phyloP scores from a whole-genome alignment of 169 alveolate genomes.

The Cryptosporidium parvum region DNA sequence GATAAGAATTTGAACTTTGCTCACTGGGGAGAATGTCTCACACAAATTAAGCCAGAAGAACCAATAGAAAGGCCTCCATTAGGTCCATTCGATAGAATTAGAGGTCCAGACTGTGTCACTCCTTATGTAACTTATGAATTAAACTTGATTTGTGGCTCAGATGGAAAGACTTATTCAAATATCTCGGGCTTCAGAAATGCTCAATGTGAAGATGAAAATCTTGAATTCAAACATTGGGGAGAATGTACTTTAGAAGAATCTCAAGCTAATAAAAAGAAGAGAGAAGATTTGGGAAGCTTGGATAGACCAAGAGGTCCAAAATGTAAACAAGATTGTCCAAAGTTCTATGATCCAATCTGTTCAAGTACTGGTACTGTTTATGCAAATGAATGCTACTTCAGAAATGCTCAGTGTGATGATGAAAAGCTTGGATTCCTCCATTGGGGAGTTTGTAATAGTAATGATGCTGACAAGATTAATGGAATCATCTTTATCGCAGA shows the following conservation, averaged over 20 bases:
- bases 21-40: constrained; percentile 36
- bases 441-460: constrained; percentile 47
- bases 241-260: neutral
- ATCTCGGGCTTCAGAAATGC: constrained; percentile 33
- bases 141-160: constrained; percentile 38
- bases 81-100: constrained; percentile 48
- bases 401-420: constrained; percentile 59
- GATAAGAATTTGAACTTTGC: constrained; percentile 10
- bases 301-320: constrained; percentile 13
- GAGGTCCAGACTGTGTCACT: constrained; percentile 60
- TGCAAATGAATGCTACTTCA: constrained; percentile 42
- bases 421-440: constrained; percentile 25
- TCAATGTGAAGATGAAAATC: constrained; percentile 35
- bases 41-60: neutral
- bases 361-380: constrained; percentile 27
- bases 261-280: neutral
- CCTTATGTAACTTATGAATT: constrained; percentile 9
- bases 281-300: constrained; percentile 9
- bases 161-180: constrained; percentile 35
- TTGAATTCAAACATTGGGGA: constrained; percentile 60
- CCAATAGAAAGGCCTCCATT: constrained; percentile 24
- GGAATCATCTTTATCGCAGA: constrained; percentile 25
- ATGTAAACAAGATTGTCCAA: constrained; percentile 30
- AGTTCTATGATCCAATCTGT: constrained; percentile 61
- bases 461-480: neutral